These are phyloP conservation scores for Cercospora sp. DNA, from an alignment of 2,329 filamentous ascomycete species.

Conservation along the genomic window DNA sequence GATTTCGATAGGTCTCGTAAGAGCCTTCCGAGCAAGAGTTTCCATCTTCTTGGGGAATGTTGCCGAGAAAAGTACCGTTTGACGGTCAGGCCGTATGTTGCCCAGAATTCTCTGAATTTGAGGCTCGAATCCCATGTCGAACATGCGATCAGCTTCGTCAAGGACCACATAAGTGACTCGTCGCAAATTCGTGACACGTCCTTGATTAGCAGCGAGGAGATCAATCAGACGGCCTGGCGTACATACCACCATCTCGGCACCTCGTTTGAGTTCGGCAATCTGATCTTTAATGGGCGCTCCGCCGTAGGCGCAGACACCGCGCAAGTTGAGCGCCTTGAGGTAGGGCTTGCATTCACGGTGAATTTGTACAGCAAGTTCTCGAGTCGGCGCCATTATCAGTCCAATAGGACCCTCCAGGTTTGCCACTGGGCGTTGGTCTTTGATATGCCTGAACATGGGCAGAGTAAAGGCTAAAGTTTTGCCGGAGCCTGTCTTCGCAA, in stretches of 20 bases:
- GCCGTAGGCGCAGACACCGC: constrained; percentile 89
- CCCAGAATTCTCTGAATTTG: constrained; percentile 96
- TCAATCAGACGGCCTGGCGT: constrained; percentile 96
- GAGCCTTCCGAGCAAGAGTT: constrained; percentile 80
- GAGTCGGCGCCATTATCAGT: constrained; percentile 88
- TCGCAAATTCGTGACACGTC: constrained; percentile 86
- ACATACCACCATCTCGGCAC: constrained; percentile 91
- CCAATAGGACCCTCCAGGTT: constrained; percentile 84
- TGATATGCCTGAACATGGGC: constrained; percentile 97
- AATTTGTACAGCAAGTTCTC: constrained; percentile 91
- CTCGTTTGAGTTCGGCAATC: constrained; percentile 92
- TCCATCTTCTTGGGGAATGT: constrained; percentile 96
- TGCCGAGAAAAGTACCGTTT: constrained; percentile 93
- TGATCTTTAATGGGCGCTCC: constrained; percentile 96
- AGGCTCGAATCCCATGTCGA: constrained; percentile 98
- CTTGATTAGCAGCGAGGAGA: constrained; percentile 86
- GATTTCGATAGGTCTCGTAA: constrained; percentile 85
- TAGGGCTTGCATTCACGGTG: constrained; percentile 94
- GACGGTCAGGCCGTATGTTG: constrained; percentile 86
- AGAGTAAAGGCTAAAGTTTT: constrained; percentile 95
- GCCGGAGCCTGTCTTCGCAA: constrained; percentile 95
- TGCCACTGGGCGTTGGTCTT: constrained; percentile 81
- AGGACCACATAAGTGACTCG: constrained; percentile 92
- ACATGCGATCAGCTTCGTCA: constrained; percentile 98
- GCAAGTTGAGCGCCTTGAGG: constrained; percentile 78